Percentiles rank a stretch among this genome's conserved stretches.
These are phyloP conservation scores for Melocanna baccifera DNA, from an alignment of 176 grass and related monocot species.

Conservation along the genomic window DNA sequence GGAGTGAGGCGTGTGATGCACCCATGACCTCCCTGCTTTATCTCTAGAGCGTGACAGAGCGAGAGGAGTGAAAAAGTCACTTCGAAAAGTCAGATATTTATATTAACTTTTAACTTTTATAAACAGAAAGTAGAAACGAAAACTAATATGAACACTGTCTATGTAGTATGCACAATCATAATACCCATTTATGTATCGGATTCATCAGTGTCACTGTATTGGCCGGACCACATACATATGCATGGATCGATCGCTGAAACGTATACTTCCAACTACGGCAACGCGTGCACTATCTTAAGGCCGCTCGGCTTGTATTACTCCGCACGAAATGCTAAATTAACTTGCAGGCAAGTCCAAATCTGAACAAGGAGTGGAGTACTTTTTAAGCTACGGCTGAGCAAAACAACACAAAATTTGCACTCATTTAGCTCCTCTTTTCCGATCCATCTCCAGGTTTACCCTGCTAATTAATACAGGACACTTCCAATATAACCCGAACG, in stretches of 20 bases:
- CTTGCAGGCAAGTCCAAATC: neutral
- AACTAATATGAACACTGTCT: too few relatives aligned
- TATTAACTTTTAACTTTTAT: too few relatives aligned
- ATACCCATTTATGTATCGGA: neutral
- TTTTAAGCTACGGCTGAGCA: neutral
- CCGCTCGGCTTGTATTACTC: neutral
- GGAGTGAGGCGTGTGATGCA: too few relatives aligned
- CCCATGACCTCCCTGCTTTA: too few relatives aligned
- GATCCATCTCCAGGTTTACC: neutral
- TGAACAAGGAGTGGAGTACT: neutral
- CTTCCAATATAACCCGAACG: neutral
- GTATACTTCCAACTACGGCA: neutral
- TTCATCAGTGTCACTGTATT: neutral
- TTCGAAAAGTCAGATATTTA: too few relatives aligned
- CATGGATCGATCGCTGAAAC: neutral
- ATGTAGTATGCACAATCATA: too few relatives aligned
- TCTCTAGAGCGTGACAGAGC: too few relatives aligned
- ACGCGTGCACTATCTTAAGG: neutral
- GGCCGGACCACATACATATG: neutral
- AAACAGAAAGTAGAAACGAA: too few relatives aligned
- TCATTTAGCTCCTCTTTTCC: neutral
- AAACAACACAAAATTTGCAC: neutral
- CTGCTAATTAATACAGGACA: neutral
- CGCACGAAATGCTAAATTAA: conserved; percentile 33
- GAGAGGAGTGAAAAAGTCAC: too few relatives aligned